A percentile compares a stretch with the other conserved stretches of the same genome.
These are phyloP conservation scores for Juncus inflexus DNA, from an alignment of 176 grass and related monocot genomes.

Conservation along the genomic window DNA sequence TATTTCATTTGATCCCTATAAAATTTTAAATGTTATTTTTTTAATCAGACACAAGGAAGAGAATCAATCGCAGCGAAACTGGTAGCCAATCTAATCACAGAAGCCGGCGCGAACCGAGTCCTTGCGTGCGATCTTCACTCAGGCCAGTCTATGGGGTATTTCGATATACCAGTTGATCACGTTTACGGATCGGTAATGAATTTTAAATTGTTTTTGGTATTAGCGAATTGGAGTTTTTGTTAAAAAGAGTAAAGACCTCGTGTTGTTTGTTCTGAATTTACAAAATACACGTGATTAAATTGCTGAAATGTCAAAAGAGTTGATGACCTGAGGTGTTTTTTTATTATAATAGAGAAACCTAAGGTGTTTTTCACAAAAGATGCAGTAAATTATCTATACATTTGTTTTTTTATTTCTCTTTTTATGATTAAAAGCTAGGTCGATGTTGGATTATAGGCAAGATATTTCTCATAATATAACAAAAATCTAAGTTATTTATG, in stretches of 20 bases:
- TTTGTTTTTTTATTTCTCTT: too few relatives aligned
- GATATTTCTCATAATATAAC: too few relatives aligned
- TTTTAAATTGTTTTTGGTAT: not conserved
- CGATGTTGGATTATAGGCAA: too few relatives aligned
- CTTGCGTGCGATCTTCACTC: slow-evolving; percentile 86
- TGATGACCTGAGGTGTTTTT: not conserved
- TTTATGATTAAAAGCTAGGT: too few relatives aligned
- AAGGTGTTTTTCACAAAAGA: too few relatives aligned
- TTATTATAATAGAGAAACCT: too few relatives aligned
- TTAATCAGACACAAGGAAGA: slow-evolving; percentile 40
- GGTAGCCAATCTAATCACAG: slow-evolving; percentile 76
- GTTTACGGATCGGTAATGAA: slow-evolving; percentile 51
- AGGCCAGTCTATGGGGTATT: slow-evolving; percentile 86
- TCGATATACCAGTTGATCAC: slow-evolving; percentile 87
- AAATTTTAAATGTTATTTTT: too few relatives aligned
- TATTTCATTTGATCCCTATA: too few relatives aligned
- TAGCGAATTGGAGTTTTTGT: not conserved
- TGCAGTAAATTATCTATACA: too few relatives aligned
- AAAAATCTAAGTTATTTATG: too few relatives aligned
- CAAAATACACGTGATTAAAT: not conserved
- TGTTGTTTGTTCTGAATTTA: not conserved
- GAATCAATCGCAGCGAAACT: slow-evolving; percentile 82
- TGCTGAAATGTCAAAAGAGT: too few relatives aligned
- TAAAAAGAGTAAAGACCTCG: not conserved
- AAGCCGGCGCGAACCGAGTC: slow-evolving; percentile 75